Evolutionary conservation across 1,139 yeast genomes (phyloP).

Genomic region (Sugiyamaella xylanicola): DNA sequence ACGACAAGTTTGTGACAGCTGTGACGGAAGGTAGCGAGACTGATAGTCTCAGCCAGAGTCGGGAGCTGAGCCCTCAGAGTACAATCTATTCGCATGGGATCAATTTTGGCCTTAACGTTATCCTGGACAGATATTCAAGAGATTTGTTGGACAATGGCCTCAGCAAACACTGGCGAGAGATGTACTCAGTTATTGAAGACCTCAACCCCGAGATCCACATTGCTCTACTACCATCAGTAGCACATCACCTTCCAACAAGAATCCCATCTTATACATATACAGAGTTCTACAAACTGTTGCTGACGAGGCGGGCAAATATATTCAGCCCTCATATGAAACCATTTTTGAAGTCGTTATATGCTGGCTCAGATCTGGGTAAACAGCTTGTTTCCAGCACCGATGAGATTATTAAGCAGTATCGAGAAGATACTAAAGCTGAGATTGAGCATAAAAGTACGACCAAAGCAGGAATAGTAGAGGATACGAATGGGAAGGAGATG

Average conservation of each 20-base stretch:
- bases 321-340: slow-evolving; percentile 12
- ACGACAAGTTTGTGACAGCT: slow-evolving; percentile 9
- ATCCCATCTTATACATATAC: slow-evolving; percentile 28
- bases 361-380: slow-evolving; percentile 30
- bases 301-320: slow-evolving; percentile 27
- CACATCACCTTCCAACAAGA: slow-evolving; percentile 24
- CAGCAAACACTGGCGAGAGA: slow-evolving; percentile 25
- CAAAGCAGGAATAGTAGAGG: too few relatives aligned
- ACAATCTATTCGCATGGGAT: slow-evolving; percentile 21
- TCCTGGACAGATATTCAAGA: slow-evolving; percentile 21
- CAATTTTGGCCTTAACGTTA: slow-evolving; percentile 28
- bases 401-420: slow-evolving; percentile 20
- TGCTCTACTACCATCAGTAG: slow-evolving; percentile 26
- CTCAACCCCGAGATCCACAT: slow-evolving; percentile 23
- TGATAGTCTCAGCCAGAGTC: too few relatives aligned
- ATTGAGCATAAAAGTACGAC: background rate
- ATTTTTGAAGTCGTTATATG: slow-evolving; percentile 25
- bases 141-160: slow-evolving; percentile 13
- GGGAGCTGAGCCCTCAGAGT: background rate
- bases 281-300: slow-evolving; percentile 30
- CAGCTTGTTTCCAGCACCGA: slow-evolving; percentile 30
- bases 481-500: too few relatives aligned
- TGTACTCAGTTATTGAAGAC: slow-evolving; percentile 25
- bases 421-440: background rate
- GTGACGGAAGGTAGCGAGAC: background rate